phyloP scores from a whole-genome alignment of 2,329 filamentous ascomycete species.

The Talaromyces albobiverticillius region DNA sequence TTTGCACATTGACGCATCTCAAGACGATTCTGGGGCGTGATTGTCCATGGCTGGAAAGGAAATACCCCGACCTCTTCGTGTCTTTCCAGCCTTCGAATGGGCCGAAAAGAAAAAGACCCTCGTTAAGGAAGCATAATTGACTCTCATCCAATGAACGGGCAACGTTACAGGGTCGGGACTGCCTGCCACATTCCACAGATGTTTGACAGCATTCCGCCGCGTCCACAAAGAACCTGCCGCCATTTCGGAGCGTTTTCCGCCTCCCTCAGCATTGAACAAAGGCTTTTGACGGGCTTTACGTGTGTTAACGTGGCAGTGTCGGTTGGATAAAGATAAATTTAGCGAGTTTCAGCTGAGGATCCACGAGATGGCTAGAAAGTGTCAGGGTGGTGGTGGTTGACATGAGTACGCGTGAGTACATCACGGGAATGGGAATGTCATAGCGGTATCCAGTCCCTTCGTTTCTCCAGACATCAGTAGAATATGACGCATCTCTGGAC shows the following conservation, averaged over 20 bases:
- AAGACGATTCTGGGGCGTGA: not conserved
- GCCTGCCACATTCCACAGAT: constrained; percentile 12
- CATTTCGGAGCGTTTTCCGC: not conserved
- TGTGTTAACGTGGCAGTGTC: not conserved
- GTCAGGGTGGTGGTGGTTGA: not conserved
- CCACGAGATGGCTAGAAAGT: not conserved
- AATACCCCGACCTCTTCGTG: not conserved
- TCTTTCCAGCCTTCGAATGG: not conserved
- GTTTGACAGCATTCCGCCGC: constrained; percentile 11
- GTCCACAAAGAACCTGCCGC: constrained; percentile 2
- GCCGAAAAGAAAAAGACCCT: not conserved
- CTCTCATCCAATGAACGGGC: not conserved
- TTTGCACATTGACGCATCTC: not conserved
- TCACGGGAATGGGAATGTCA: too few species aligned
- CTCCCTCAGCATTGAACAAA: not conserved
- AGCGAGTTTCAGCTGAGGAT: not conserved
- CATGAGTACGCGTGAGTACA: too few species aligned
- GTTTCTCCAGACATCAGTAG: too few species aligned
- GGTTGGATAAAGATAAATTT: not conserved
- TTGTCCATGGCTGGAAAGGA: constrained; percentile 8
- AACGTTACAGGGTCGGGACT: not conserved
- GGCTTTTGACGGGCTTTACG: not conserved
- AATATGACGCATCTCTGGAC: too few species aligned
- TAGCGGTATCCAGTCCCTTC: too few species aligned
- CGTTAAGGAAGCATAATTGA: not conserved